Percentiles rank a stretch among this genome's conserved stretches.
Conservation (phyloP, 495 filamentous ascomycete species). For the Cercophora samala region DNA sequence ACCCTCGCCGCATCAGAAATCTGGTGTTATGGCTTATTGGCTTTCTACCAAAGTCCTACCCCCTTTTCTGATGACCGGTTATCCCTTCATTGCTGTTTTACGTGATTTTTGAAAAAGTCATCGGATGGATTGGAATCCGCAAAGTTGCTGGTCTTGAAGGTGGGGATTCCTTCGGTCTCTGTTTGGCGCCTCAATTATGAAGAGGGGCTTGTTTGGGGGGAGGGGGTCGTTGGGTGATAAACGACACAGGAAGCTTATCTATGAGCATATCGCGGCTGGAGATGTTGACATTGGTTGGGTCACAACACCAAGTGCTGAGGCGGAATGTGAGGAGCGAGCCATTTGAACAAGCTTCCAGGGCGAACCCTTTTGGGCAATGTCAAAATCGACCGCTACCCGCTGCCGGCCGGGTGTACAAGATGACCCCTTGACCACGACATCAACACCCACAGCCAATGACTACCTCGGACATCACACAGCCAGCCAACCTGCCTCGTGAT, state of each 20-base stretch:
- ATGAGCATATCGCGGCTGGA: not conserved
- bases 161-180: not conserved
- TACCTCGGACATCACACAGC: not conserved
- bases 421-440: constrained; percentile 3
- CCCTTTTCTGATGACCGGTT: not conserved
- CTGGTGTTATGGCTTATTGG: not conserved
- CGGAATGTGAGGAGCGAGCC: constrained; percentile 3
- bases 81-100: not conserved
- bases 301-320: constrained; percentile 12
- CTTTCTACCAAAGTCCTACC: not conserved
- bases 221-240: not conserved
- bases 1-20: not conserved
- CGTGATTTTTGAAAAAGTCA: not conserved
- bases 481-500: not conserved
- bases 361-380: constrained; percentile 6
- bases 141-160: not conserved
- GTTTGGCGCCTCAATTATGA: not conserved
- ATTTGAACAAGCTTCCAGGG: constrained; percentile 9
- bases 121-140: not conserved
- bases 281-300: not conserved
- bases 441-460: constrained; percentile 1
- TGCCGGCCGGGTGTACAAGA: constrained; percentile 2
- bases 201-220: not conserved
- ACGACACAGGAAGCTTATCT: not conserved
- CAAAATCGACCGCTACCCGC: not conserved